These are phyloP conservation scores for Candida railenensis DNA, from an alignment of 805 yeast genomes.

Conservation along the genomic window DNA sequence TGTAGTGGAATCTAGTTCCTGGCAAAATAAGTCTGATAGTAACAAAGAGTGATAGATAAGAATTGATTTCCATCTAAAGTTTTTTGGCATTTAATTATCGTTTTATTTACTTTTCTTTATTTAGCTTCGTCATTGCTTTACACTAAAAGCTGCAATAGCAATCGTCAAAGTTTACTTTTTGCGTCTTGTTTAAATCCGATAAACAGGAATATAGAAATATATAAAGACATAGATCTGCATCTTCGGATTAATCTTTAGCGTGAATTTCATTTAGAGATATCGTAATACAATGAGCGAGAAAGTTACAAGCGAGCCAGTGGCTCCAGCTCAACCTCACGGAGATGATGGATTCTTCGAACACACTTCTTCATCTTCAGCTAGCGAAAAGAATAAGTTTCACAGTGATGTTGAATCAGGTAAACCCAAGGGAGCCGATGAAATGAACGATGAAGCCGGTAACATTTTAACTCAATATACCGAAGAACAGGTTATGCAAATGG, in stretches of 20 bases:
- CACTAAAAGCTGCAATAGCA: not conserved
- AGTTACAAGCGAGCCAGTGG: not conserved
- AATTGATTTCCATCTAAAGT: no score
- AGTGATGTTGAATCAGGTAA: conserved; percentile 5
- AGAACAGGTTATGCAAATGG: conserved; percentile 67
- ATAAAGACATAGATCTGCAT: not conserved
- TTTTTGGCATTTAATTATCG: no score
- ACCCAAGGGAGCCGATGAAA: conserved; percentile 16
- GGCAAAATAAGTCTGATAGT: no score
- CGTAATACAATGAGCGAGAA: conserved; percentile 1
- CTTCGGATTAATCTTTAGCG: not conserved
- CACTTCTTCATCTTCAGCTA: not conserved
- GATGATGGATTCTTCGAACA: conserved; percentile 6
- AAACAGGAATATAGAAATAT: no score
- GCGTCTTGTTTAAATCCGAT: no score
- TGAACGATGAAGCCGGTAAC: conserved; percentile 35
- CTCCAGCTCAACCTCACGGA: not conserved
- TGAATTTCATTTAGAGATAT: not conserved
- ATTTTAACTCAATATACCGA: conserved; percentile 58
- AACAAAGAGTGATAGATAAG: no score
- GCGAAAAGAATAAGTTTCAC: conserved; percentile 1
- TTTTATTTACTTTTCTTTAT: not conserved
- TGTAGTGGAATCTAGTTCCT: no score
- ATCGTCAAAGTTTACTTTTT: not conserved
- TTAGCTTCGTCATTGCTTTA: not conserved